Conservation (phyloP, 495 filamentous ascomycete species). For the Penicillium lagena region DNA sequence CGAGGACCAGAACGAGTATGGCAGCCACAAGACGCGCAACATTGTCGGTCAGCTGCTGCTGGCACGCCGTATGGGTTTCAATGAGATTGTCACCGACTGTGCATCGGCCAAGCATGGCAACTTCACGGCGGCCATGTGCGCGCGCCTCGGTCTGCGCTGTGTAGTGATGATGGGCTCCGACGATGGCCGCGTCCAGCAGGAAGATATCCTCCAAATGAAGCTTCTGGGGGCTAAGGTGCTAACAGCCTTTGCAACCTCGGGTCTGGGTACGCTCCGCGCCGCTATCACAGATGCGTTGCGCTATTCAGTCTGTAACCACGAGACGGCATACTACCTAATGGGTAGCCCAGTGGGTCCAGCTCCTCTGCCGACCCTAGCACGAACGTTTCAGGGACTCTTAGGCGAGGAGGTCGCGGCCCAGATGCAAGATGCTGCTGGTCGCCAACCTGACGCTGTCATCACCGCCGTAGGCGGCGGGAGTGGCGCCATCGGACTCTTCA, state of each 20-base stretch:
- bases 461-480: constrained; percentile 21
- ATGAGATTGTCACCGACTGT: constrained; percentile 28
- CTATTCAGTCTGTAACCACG: constrained; percentile 23
- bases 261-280: constrained; percentile 23
- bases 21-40: constrained; percentile 24
- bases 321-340: constrained; percentile 27
- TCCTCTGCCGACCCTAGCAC: constrained; percentile 23
- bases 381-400: constrained; percentile 27
- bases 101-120: constrained; percentile 26
- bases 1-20: constrained; percentile 23
- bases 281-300: constrained; percentile 28
- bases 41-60: constrained; percentile 29
- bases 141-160: constrained; percentile 21
- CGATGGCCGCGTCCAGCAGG: constrained; percentile 18
- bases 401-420: constrained; percentile 27
- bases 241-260: constrained; percentile 18
- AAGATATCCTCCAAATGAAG: constrained; percentile 24
- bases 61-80: constrained; percentile 21
- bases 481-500: constrained; percentile 24
- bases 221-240: constrained; percentile 23
- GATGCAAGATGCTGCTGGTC: constrained; percentile 12
- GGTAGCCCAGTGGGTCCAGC: constrained; percentile 25
- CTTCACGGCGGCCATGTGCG: constrained; percentile 26
- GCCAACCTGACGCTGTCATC: constrained; percentile 23
- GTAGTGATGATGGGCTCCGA: constrained; percentile 25